phyloP scores from a whole-genome alignment of 345 rosid species.

The Carallia pectinifolia region DNA sequence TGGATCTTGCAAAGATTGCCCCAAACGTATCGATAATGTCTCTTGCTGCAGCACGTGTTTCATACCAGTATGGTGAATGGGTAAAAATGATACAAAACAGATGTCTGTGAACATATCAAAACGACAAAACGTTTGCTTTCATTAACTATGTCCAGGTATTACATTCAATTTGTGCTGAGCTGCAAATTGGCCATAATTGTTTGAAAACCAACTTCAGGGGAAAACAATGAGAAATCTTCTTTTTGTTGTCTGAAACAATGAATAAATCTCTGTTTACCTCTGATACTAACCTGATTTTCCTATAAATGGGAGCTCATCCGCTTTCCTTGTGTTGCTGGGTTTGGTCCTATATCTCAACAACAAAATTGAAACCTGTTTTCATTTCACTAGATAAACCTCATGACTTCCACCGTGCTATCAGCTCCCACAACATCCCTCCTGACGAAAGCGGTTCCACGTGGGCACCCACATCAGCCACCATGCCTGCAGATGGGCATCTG shows the following conservation, averaged over 20 bases:
- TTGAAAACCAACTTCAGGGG: conserved; percentile 17
- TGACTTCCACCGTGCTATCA: conserved; percentile 15
- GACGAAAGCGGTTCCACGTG: conserved; percentile 10
- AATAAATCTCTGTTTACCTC: conserved; percentile 19
- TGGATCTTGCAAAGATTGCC: too few species aligned
- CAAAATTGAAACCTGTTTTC: conserved; percentile 12
- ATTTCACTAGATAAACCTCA: conserved; percentile 1
- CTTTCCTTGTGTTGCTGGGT: conserved; percentile 11
- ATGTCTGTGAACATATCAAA: too few species aligned
- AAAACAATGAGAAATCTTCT: not conserved
- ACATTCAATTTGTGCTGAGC: conserved; percentile 15
- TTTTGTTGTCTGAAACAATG: conserved; percentile 16
- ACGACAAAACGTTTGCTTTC: too few species aligned
- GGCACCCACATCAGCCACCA: conserved; percentile 5
- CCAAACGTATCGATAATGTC: too few species aligned
- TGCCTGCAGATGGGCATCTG: conserved; percentile 5
- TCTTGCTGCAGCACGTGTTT: too few species aligned
- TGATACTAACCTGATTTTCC: conserved; percentile 27
- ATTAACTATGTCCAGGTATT: not conserved
- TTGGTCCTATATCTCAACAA: conserved; percentile 8
- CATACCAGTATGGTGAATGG: too few species aligned
- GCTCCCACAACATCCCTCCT: conserved; percentile 7
- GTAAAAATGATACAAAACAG: too few species aligned
- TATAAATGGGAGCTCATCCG: conserved; percentile 21
- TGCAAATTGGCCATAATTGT: conserved; percentile 5